A percentile compares a stretch with the other conserved stretches of the same genome.
phyloP scores from a whole-genome alignment of 2,329 filamentous ascomycete species.

The Erysiphe pulchra region DNA sequence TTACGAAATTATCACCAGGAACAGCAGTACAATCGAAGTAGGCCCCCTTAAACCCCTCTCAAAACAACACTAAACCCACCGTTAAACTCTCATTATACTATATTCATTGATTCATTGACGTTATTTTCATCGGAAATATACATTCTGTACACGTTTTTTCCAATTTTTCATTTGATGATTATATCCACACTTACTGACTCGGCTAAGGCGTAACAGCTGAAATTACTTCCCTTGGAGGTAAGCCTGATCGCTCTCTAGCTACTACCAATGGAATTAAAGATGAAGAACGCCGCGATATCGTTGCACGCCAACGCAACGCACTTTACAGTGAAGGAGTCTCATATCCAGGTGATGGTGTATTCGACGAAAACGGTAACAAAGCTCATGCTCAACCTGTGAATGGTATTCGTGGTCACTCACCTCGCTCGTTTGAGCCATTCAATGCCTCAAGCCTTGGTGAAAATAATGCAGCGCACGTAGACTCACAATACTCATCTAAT shows the following conservation, averaged over 20 bases:
- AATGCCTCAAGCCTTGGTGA: conserved; percentile 10
- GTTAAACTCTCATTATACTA: conserved; percentile 9
- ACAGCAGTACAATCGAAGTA: conserved; percentile 99
- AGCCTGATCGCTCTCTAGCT: conserved; percentile 68
- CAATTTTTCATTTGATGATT: conserved; percentile 2
- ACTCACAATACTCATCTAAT: conserved; percentile 21
- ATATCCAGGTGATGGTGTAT: conserved; percentile 40
- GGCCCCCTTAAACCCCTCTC: conserved; percentile 52
- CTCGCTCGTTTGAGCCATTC: conserved; percentile 50
- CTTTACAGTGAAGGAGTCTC: conserved; percentile 56
- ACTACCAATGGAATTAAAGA: conserved; percentile 66
- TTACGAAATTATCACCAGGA: conserved; percentile 99
- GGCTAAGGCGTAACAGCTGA: conserved; percentile 35
- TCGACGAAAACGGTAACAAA: conserved; percentile 41
- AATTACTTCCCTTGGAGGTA: conserved; percentile 37
- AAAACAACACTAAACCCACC: conserved; percentile 27
- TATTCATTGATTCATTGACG: conserved; percentile 15
- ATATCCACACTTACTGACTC: conserved; percentile 14
- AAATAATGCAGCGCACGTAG: conserved; percentile 15
- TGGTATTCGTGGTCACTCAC: conserved; percentile 51
- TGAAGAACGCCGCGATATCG: conserved; percentile 84
- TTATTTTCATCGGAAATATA: conserved; percentile 12
- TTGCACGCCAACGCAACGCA: conserved; percentile 83
- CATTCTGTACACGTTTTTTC: conserved; percentile 14
- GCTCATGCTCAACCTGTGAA: conserved; percentile 36